Evolutionary conservation across 73 alveolate genomes (phyloP), one percentile per base, ranked within the genome.

Genomic region (Breviolum minutum): DNA sequence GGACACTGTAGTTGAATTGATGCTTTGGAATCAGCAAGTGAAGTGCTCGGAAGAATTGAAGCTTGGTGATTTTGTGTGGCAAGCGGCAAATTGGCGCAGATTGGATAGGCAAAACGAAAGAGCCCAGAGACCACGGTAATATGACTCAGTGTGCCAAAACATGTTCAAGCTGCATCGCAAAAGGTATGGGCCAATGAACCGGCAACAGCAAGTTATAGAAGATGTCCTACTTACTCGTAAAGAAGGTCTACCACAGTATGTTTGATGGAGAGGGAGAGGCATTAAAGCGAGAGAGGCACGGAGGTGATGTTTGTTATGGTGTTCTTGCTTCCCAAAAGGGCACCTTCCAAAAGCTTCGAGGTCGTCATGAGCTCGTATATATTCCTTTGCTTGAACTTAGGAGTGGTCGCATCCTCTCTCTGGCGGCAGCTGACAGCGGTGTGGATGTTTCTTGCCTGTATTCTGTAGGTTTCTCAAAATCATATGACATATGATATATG

Each of bases 1-100:
- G 90, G 48, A 40, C 69, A 40, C 90, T 48, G 90, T 81, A 40
- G 90, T 48, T 54, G 90, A 81, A 69, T 69, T 81, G 90, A 16
- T 81, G 90, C 20, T 81, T 16, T 13, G 87, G 64, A 40, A 26
- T 63, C 6, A n/a, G n/a, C 20, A 77, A 29, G 86, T 19, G 14
- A 81, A 16, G 48, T 48, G 70, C 90, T 81, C 48, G 9, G 17
- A 40, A 7, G 69, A 54, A 81, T 14, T 12, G 90, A 81, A 54
- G 20, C 90, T 81, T 29, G 69, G 90, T 12, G 54, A 40, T 40
- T 40, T 40, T 40, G 54, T 3, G 54, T 40, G 54, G 54, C 54
- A 40, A 40, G 54, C 54, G 54, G 54, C 54, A 40, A 40, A 40
- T 3, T 40, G 54, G 54, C 62, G 63, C 62, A 29, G 29, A 16